These are phyloP conservation scores for Venturia effusa DNA, from an alignment of 2,329 filamentous ascomycete species.

Conservation along the genomic window DNA sequence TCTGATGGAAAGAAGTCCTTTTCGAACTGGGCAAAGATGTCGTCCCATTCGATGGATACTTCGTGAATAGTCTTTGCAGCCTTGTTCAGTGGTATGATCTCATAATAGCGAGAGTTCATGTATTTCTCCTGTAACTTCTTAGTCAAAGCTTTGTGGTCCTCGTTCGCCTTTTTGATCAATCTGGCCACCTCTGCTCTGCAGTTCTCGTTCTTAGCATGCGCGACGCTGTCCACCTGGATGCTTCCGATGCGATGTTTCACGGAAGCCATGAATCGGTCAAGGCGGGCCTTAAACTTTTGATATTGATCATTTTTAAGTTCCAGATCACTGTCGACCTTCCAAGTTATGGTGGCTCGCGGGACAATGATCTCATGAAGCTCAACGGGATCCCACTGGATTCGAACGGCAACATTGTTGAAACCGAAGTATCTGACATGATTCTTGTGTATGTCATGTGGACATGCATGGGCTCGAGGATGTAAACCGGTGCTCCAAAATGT, in stretches of 20 bases:
- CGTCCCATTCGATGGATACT: conserved; percentile 88
- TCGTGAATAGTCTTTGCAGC: conserved; percentile 85
- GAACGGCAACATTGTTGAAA: conserved; percentile 70
- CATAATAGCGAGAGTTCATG: conserved; percentile 89
- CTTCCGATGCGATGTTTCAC: conserved; percentile 74
- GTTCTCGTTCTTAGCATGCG: conserved; percentile 73
- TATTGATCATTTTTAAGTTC: conserved; percentile 90
- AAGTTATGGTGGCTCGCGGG: conserved; percentile 78
- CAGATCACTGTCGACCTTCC: conserved; percentile 94
- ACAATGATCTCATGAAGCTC: conserved; percentile 92
- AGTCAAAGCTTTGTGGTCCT: conserved; percentile 66
- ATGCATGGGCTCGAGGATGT: conserved; percentile 62
- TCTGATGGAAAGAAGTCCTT: conserved; percentile 86
- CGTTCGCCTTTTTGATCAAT: conserved; percentile 66
- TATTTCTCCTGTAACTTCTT: conserved; percentile 80
- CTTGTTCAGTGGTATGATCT: conserved; percentile 86
- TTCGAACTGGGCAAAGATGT: conserved; percentile 81
- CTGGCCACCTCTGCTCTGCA: conserved; percentile 74
- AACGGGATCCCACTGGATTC: conserved; percentile 87
- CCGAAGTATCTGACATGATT: conserved; percentile 93
- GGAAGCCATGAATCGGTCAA: conserved; percentile 78
- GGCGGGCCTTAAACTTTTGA: conserved; percentile 65
- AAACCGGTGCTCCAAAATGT: conserved; percentile 90
- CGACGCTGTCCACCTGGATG: conserved; percentile 83
- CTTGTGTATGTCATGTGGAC: conserved; percentile 82